Base-by-base conservation (phyloP, 371 early-diverging fungal species). In the Rhizopus stolonifer region DNA sequence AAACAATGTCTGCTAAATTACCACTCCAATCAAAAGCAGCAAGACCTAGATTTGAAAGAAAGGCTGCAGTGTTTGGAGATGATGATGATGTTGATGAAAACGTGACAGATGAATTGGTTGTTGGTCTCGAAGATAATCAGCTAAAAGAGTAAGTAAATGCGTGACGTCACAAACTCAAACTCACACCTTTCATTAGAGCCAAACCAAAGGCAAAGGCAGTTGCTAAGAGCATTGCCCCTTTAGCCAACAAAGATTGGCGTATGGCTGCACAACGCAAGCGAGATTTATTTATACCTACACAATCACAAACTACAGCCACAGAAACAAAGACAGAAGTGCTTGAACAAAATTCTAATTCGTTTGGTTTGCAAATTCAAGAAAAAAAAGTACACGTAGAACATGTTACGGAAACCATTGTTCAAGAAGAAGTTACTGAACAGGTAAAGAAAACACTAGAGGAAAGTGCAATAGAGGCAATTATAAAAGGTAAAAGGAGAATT, bases 121-220 rank as follows among this genome's bases (percentile, higher is more conserved):
- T 65, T 23, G 84, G 82, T 10, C 56, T 83, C 15, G 81, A 83
- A 56, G 77, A 75, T 18, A 81, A 81, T 38, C 73, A 70, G 49
- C 58, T 72, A 7, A 65, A 70, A 64, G 77, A 76, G 83, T 83
- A 77, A 57, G 60, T 36, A 14, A 15, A 25, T 34, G 6, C 19
- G 22, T 40, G 7, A 42, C 10, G 2, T 47, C 9, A 43, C 39
- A 10, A 36, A 23, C 13, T 23, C 36, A 19, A 36, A 29, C 9
- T 58, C 9, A 44, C 14, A 38, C 43, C 25, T 38, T 26, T 22
- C 2, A 21, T 17, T 64, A 81, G 80, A 58, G 56, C 77, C 43
- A 63, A 42, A 11, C 69, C 70, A 3, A 72, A 79, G 52, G 59
- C 66, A 26, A 61, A 72, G 48, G 46, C 50, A 17, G 66, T 68